A percentile compares a stretch with the other conserved stretches of the same genome.
phyloP scores from a whole-genome alignment of 169 alveolate species.

The Plasmodium relictum region DNA sequence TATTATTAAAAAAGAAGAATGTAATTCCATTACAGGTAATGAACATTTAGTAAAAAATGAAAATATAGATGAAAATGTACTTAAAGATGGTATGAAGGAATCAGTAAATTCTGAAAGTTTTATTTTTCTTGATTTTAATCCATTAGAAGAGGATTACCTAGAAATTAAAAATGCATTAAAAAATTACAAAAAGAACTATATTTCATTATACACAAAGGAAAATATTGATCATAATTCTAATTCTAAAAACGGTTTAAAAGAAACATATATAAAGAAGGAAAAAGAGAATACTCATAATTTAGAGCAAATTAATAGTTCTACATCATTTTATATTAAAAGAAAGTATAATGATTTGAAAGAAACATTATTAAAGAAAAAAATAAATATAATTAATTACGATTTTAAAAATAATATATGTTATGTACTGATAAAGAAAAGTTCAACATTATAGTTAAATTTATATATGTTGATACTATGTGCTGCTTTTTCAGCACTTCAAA shows the following conservation, averaged over 20 bases:
- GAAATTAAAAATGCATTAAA: constrained; percentile 30
- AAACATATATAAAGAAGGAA: constrained; percentile 9
- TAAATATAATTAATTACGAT: constrained; percentile 34
- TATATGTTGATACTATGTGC: not conserved
- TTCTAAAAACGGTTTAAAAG: constrained; percentile 2
- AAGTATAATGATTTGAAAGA: constrained; percentile 25
- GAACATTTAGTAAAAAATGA: not conserved
- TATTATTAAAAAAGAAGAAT: not conserved
- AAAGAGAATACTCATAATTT: not conserved
- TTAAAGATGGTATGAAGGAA: not conserved
- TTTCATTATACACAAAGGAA: not conserved
- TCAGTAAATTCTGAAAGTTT: constrained; percentile 7
- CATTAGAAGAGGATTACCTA: constrained; percentile 18
- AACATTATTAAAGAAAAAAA: constrained; percentile 1
- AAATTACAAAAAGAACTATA: not conserved
- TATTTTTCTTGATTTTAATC: constrained; percentile 36
- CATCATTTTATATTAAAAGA: not conserved
- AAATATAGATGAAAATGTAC: not conserved
- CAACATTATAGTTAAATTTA: constrained; percentile 10
- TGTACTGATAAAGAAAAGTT: constrained; percentile 2
- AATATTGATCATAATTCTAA: not conserved
- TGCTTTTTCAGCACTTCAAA: not conserved
- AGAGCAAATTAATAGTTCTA: not conserved
- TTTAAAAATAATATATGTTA: constrained; percentile 41
- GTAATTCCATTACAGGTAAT: not conserved